Base-by-base conservation (phyloP, 352 stramenopile species). In the Globisporangium heterothallicum region DNA sequence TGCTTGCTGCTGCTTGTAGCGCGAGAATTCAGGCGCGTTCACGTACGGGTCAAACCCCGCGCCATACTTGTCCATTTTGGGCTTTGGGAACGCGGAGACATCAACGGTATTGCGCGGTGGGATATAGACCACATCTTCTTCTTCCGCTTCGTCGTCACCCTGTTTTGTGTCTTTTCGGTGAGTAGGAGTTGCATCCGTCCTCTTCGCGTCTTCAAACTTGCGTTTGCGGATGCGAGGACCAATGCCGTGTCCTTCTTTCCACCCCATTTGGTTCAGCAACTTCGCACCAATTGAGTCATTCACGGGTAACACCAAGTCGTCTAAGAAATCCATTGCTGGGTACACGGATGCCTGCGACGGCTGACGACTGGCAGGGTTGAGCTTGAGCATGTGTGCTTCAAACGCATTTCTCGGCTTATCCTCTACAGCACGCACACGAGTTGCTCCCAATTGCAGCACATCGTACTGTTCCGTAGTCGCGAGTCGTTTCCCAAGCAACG, bases 241-340 rank as follows among this genome's bases (percentile, higher is more conserved):
- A 16, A 97, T 92, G 22, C 81, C 89, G 32, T 96, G 81, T 8
- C 89, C 89, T 60, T 90, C 78, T 56, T 94, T 96, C 89, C 89
- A 97, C 25, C 89, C 89, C 86, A 97, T 96, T 4, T 70, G 75
- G 27, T 76, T 74, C 21, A 97, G 68, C 29, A 97, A 55, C 42
- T 75, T 78, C 6, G 78, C 87, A 21, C 89, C 89, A 42, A 97
- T 79, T 1, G 87, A 91, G 24, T 92, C 74, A 26, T 77, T 78
- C 9, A 74, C 59, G 6, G 85, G 78, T 7, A 85, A 59, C 21
- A 95, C 56, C 44, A 92, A 73, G 34, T 95, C 77, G 26, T 92
- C 77, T 2, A 84, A 71, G n/a, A 94, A 49, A 18, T 54, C 46
- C 43, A 88, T 77, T 18, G 58, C 56, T 38, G 71, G 61, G 14